Conservation (phyloP, 768 basidiomycete species). For the Polyporus arcularius region DNA sequence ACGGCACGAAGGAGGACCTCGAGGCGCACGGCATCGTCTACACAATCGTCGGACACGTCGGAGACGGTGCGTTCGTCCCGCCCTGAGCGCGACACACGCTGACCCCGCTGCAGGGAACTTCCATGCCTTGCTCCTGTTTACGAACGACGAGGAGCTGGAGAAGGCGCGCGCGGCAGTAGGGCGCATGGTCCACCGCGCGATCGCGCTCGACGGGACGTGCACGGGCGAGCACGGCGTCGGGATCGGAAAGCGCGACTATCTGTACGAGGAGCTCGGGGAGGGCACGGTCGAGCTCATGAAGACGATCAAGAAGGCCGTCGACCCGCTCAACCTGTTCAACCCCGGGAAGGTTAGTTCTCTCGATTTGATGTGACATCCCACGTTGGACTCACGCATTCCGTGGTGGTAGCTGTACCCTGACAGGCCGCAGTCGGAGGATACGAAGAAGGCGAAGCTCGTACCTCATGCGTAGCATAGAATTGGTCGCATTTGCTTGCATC, state of each 20-base stretch:
- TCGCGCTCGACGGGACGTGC: slow-evolving; percentile 74
- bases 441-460: not conserved
- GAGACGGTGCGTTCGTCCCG: slow-evolving; percentile 51
- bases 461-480: too few species aligned
- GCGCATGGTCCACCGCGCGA: slow-evolving; percentile 67
- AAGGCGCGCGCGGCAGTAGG: slow-evolving; percentile 42
- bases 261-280: slow-evolving; percentile 78
- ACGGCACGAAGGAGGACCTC: slow-evolving; percentile 74
- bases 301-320: slow-evolving; percentile 66
- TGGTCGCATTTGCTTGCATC: too few species aligned
- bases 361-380: not conserved
- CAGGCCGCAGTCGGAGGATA: not conserved
- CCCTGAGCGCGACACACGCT: not conserved
- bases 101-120: slow-evolving; percentile 39
- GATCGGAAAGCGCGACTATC: slow-evolving; percentile 78
- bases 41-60: slow-evolving; percentile 75
- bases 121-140: slow-evolving; percentile 40
- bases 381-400: not conserved
- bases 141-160: slow-evolving; percentile 37
- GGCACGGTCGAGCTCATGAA: slow-evolving; percentile 88
- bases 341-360: slow-evolving; percentile 69
- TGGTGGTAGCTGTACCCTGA: not conserved
- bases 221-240: slow-evolving; percentile 90
- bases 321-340: slow-evolving; percentile 73
- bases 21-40: slow-evolving; percentile 54